These are phyloP conservation scores for Nicotiana tabacum DNA, from an alignment of 257 asterid species.

Conservation along the genomic window DNA sequence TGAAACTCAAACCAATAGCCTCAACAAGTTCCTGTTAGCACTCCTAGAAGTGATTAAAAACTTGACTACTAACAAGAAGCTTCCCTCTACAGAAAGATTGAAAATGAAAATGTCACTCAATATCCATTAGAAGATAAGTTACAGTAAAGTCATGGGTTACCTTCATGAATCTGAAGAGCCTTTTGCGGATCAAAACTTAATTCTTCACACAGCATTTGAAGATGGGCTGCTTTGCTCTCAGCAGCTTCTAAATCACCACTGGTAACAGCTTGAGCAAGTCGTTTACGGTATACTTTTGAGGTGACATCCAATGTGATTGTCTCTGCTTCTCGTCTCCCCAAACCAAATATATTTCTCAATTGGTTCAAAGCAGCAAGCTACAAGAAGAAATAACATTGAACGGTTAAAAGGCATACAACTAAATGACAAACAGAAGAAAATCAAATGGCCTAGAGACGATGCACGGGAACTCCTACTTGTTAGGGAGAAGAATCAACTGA, in stretches of 20 bases:
- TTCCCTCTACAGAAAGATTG: background rate
- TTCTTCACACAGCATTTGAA: conserved; percentile 91
- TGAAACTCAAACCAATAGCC: background rate
- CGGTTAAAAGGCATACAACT: conserved; percentile 1
- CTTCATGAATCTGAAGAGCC: conserved; percentile 91
- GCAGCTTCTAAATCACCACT: conserved; percentile 69
- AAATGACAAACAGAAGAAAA: conserved; percentile 8
- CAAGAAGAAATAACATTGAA: conserved; percentile 26
- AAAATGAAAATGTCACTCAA: background rate
- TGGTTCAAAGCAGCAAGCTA: conserved; percentile 83
- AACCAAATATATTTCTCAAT: conserved; percentile 82
- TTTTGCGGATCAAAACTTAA: conserved; percentile 83
- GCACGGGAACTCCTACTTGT: background rate
- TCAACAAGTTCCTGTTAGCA: background rate
- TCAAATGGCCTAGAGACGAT: background rate
- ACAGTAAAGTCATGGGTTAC: conserved; percentile 28
- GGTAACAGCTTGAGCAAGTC: conserved; percentile 87
- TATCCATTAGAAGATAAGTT: background rate
- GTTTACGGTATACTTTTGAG: conserved; percentile 73
- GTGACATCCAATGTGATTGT: conserved; percentile 70
- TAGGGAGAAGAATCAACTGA: background rate
- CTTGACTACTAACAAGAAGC: background rate
- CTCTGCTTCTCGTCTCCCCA: conserved; percentile 90
- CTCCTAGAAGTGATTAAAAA: background rate
- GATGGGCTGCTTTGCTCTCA: conserved; percentile 93